Conservation (phyloP, 1,284 basidiomycete species). For the Retiboletus flavoniger region DNA sequence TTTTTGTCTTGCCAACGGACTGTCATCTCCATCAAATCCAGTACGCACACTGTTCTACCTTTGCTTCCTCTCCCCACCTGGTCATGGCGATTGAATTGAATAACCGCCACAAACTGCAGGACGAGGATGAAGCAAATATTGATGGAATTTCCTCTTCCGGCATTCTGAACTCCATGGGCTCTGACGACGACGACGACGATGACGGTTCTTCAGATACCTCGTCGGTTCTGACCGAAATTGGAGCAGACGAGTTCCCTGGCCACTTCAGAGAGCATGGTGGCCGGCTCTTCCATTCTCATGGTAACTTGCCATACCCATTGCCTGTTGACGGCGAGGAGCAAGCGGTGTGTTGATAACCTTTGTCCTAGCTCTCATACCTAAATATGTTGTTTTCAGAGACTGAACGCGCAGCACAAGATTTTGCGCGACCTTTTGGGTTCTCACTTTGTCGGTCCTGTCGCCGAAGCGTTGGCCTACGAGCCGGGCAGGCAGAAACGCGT, state of each 20-base stretch:
- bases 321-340: constrained; percentile 66
- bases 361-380: not conserved
- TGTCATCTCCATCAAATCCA: constrained; percentile 31
- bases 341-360: constrained; percentile 42
- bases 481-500: constrained; percentile 45
- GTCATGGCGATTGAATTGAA: constrained; percentile 33
- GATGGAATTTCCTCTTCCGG: constrained; percentile 13
- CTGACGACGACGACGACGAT: constrained; percentile 30
- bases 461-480: constrained; percentile 44
- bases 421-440: constrained; percentile 47
- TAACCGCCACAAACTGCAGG: constrained; percentile 26
- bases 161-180: constrained; percentile 5
- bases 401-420: constrained; percentile 49
- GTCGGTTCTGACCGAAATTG: constrained; percentile 41
- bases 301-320: constrained; percentile 58
- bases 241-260: constrained; percentile 50
- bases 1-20: constrained; percentile 39
- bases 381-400: constrained; percentile 41
- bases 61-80: constrained; percentile 4
- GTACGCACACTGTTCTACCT: constrained; percentile 16
- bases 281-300: constrained; percentile 66
- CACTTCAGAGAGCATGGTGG: constrained; percentile 57
- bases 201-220: constrained; percentile 43
- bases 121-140: constrained; percentile 20
- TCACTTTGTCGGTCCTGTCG: constrained; percentile 59